phyloP scores from a whole-genome alignment of 148 eudicot genomes.

The Spergularia marina region DNA sequence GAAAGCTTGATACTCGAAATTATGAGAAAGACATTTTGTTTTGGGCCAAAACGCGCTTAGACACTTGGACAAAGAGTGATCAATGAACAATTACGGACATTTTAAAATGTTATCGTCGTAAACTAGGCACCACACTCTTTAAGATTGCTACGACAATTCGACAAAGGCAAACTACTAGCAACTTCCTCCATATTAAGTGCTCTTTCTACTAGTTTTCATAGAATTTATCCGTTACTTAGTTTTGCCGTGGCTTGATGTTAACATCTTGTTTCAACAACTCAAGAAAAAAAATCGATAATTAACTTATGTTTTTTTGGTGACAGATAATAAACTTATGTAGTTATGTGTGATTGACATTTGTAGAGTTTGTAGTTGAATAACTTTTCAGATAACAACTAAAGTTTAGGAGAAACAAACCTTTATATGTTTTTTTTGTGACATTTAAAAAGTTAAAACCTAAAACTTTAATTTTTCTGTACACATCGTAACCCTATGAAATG shows the following conservation, averaged over 20 bases:
- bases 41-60: conserved; percentile 7
- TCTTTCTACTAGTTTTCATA: not conserved
- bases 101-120: not conserved
- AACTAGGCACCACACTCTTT: not conserved
- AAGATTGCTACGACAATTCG: not conserved
- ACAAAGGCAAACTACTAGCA: not conserved
- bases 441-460: too few relatives aligned
- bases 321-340: too few relatives aligned
- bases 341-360: too few relatives aligned
- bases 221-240: not conserved
- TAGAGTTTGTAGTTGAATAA: too few relatives aligned
- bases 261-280: too few relatives aligned
- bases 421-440: too few relatives aligned
- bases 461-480: too few relatives aligned
- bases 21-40: not conserved
- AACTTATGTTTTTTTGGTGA: too few relatives aligned
- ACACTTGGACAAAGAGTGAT: not conserved
- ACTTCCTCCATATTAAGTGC: conserved; percentile 15
- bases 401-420: too few relatives aligned
- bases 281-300: too few relatives aligned
- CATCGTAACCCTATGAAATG: too few relatives aligned
- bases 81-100: not conserved
- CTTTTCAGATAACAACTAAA: too few relatives aligned
- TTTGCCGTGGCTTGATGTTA: not conserved
- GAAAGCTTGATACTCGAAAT: not conserved